Base-by-base conservation (phyloP, 768 basidiomycete genomes). In the Cystobasidium tubakii region DNA sequence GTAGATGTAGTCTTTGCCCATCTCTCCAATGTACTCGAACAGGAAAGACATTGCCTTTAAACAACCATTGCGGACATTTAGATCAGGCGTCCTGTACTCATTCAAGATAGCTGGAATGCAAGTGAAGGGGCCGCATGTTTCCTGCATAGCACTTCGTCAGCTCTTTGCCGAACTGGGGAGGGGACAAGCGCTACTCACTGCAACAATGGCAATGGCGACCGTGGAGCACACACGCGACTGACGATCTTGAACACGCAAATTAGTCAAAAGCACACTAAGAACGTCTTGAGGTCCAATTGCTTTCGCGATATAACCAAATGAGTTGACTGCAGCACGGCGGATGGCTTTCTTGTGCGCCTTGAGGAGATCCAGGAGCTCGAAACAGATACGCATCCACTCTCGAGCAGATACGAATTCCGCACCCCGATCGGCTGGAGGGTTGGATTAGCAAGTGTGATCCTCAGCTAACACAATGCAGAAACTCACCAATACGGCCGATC, bases 331-430 rank as follows among this genome's bases (percentile, higher is more conserved):
- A 0, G 95, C 96, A 80, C 95, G 91, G 67, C 96, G 90, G 80
- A 98, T 99, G 53, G 90, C 95, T 82, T 97, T 97, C 84, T 99
- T 99, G 84, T 99, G 96, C 10, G 96, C 96, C 81, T 98, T 98
- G 79, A 98, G 86, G 29, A 99, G 85, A 80, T 98, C 96, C 63
- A 99, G 86, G 39, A 99, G 83, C 80, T 99, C 96, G 82, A 99
- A 98, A 81, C 96, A 98, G 80, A 99, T 98, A 80, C 96, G 89
- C 96, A 99, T 99, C 96, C 95, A 98, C 82, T 99, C 96, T 79
- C 96, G 88, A 12, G 96, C 95, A 19, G 96, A 94, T 0, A 99
- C 95, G 75, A 92, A 97, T 82, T 98, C 96, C 25, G 96, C 95
- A 70, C 96, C 96, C 82, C 96, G 92, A 87, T 99, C 96, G 73